A percentile compares a stretch with the other conserved stretches of the same genome.
These are phyloP conservation scores for Tricholomella constricta DNA, from an alignment of 768 basidiomycete species.

Conservation along the genomic window DNA sequence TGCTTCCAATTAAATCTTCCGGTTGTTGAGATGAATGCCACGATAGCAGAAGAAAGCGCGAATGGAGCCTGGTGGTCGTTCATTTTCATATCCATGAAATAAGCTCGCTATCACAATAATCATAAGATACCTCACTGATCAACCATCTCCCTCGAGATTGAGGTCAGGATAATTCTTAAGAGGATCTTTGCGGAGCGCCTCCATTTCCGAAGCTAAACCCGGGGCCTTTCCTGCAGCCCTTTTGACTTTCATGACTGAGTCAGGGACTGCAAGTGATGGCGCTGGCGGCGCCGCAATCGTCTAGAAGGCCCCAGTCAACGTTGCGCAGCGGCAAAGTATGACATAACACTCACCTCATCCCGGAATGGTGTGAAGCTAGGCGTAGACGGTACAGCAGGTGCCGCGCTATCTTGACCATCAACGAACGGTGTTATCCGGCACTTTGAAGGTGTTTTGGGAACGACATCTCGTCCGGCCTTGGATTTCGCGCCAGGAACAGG, in stretches of 20 bases:
- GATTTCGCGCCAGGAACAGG: conserved; percentile 28
- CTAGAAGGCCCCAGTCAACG: conserved; percentile 25
- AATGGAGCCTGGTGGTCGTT: background rate
- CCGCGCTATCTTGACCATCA: conserved; percentile 31
- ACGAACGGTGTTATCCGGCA: conserved; percentile 39
- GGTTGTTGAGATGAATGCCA: background rate
- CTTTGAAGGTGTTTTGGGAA: conserved; percentile 33
- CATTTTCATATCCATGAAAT: background rate
- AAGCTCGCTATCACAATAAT: background rate
- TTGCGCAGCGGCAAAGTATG: conserved; percentile 3
- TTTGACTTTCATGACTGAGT: conserved; percentile 72
- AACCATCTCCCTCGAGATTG: conserved; percentile 13
- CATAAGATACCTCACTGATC: conserved; percentile 3
- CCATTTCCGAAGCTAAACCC: conserved; percentile 61
- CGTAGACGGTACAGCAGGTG: conserved; percentile 39
- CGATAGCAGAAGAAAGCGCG: background rate
- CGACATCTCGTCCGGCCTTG: conserved; percentile 27
- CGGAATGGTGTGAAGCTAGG: conserved; percentile 72
- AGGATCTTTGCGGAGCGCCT: conserved; percentile 77
- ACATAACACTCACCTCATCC: conserved; percentile 57
- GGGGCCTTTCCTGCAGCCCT: conserved; percentile 44
- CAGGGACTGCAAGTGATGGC: conserved; percentile 37
- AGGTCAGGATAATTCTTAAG: conserved; percentile 66
- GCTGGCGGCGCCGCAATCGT: conserved; percentile 27
- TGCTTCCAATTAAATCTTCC: no score